Base-by-base conservation (phyloP, 805 yeast genomes). In the Kodamaea kakaduensis region DNA sequence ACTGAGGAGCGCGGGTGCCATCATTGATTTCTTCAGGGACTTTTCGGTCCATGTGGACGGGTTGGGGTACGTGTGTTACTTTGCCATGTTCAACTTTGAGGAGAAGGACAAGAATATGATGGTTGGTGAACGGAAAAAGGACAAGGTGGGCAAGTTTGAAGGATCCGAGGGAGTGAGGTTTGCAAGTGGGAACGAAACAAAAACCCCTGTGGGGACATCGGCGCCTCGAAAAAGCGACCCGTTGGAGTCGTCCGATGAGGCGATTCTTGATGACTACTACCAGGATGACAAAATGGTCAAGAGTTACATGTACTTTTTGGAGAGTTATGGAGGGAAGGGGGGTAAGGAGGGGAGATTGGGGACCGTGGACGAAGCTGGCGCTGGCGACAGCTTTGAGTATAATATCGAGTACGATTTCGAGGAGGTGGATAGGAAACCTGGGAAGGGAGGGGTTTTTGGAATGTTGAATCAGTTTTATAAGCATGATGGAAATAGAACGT, bases 21-120 rank as follows among this genome's bases (percentile, higher is more conserved):
- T 93, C 29, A 75, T 93, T 20, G 97, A 93, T 52, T 93, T 93
- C 52, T 86, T 90, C 57, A 65, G 97, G 37, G 97, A 90, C 40
- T 82, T 77, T 46, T 80, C 95, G 9, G 80, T 88, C 9, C 93
- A 90, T 55, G 86, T 89, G 31, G 97, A 89, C 61, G 97, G 96
- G 0, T 65, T 93, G 25, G 99, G 98, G 0, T 83, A 89, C 51
- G 95, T 93, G 24, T 90, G 97, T 53, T 81, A 86, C 19, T 87
- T 81, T 69, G 97, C 97, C 2, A 85, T 86, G 80, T 93, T 93
- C 60, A 82, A 86, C 46, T 77, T 83, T 43, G 88, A 81, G 42
- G 77, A 76, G 44, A 70, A 72, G 41, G 73, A 68, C 37, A 61
- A 65, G 41, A 64, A 65, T 43, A 71, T 61, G 71, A 61, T 64